Base-by-base conservation (phyloP, 2,329 filamentous ascomycete genomes). In the Botryosphaeria dothidea region DNA sequence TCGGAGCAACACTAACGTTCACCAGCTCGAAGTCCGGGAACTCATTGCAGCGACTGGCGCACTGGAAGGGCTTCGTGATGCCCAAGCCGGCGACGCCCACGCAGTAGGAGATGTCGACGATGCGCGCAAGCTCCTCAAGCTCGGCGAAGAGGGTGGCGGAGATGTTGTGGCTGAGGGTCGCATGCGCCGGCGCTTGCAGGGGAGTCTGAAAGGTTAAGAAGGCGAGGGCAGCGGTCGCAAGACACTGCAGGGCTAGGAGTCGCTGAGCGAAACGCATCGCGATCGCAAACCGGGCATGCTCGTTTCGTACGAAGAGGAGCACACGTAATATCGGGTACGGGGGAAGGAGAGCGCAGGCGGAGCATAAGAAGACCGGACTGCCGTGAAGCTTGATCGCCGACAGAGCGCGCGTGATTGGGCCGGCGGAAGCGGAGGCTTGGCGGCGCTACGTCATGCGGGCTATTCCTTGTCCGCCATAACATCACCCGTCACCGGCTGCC, bases 81-180 rank as follows among this genome's bases (percentile, higher is more conserved):
- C 94, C 95, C 64, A 96, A 85, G 11, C 93, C 93, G 0, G 91
- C 90, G 4, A 86, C 89, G 67, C 93, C 93, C 66, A 98, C 91
- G 77, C 95, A 99, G 79, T 98, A 98, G 54, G 92, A 84, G 66
- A 98, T 95, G 76, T 99, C 95, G 68, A 97, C 94, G 27, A 98
- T 85, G 62, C 93, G 89, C n/a, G 94, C 88, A 64, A 94, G 83
- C 72, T 96, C 91, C 78, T 97, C 93, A 15, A 99, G 87, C 19
- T 92, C 89, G 66, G 86, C 81, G 79, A 96, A 98, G 67, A 97
- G 84, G 25, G 82, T 72, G 29, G 79, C 73, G 4, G 90, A 88
- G 64, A 95, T 75, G 34, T 75, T 71, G 68, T 72, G 76, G 67
- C 71, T 72, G 67, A 72, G 73, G 69, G 66, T 61, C 21, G 60